phyloP scores from a whole-genome alignment of 1,139 yeast genomes.

The Hyphopichia wangnamkhiaoensis region DNA sequence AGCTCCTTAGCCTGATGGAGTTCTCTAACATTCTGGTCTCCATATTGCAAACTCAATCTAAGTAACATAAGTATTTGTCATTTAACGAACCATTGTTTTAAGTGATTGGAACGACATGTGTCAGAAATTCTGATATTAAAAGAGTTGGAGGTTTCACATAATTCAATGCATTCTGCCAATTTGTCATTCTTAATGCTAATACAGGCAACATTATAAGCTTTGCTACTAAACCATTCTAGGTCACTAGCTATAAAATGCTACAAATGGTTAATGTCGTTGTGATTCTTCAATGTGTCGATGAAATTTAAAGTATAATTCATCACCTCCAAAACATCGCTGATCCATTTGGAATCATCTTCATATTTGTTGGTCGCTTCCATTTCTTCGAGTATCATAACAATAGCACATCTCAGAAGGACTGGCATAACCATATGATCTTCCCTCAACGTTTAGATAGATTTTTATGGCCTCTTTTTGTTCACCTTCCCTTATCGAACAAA shows the following conservation, averaged over 20 bases:
- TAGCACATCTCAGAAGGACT: slow-evolving; percentile 9
- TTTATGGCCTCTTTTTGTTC: slow-evolving; percentile 1
- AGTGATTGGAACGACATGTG: slow-evolving; percentile 2
- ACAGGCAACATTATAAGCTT: slow-evolving; percentile 14
- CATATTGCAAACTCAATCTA: slow-evolving; percentile 2
- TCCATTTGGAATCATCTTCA: background rate
- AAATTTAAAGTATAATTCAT: slow-evolving; percentile 8
- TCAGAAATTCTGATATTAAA: slow-evolving; percentile 9
- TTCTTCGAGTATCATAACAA: slow-evolving; percentile 9
- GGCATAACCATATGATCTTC: slow-evolving; percentile 9
- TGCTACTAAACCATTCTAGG: slow-evolving; percentile 21
- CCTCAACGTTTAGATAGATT: slow-evolving; percentile 5
- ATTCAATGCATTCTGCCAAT: slow-evolving; percentile 1
- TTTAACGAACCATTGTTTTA: slow-evolving; percentile 12
- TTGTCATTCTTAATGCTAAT: slow-evolving; percentile 9
- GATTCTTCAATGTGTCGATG: slow-evolving; percentile 2
- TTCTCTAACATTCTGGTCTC: slow-evolving; percentile 5
- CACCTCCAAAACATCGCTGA: slow-evolving; percentile 5
- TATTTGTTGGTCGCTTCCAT: slow-evolving; percentile 3
- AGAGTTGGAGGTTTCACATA: slow-evolving; percentile 8
- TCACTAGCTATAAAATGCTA: slow-evolving; percentile 11
- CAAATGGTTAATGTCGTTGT: background rate
- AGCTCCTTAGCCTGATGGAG: slow-evolving; percentile 8
- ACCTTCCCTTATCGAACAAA: background rate
- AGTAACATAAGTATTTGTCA: slow-evolving; percentile 8